phyloP scores from a whole-genome alignment of 2,329 filamentous ascomycete genomes.

The Xylariaceae sp. region DNA sequence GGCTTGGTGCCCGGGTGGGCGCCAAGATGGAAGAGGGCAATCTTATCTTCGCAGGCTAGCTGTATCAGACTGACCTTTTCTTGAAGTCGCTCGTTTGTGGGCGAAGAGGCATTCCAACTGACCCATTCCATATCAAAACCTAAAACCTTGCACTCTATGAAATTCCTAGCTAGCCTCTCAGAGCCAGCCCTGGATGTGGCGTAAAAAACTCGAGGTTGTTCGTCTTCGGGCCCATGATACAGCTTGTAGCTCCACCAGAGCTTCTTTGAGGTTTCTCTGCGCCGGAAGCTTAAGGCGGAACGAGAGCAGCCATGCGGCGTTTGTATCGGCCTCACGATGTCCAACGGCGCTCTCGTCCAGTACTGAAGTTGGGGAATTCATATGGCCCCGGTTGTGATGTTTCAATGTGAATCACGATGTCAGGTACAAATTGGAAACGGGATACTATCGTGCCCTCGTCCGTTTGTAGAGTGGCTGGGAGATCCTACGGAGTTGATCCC shows the following conservation, averaged over 20 bases:
- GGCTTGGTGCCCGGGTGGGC: background rate
- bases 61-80: conserved; percentile 1
- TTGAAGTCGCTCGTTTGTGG: background rate
- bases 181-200: background rate
- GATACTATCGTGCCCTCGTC: too few species aligned
- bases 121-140: conserved; percentile 2
- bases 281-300: too few species aligned
- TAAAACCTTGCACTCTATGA: background rate
- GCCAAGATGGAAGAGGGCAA: background rate
- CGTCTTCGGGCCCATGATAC: background rate
- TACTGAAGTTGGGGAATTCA: too few species aligned
- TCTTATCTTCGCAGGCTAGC: background rate
- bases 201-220: background rate
- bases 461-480: too few species aligned
- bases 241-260: background rate
- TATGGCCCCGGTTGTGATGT: too few species aligned
- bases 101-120: background rate
- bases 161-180: background rate
- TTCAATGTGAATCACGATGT: too few species aligned
- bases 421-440: too few species aligned
- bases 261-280: too few species aligned
- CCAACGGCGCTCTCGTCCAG: too few species aligned
- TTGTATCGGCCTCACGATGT: too few species aligned
- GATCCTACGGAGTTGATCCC: too few species aligned
- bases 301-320: too few species aligned